Conservation (phyloP, 306 rosid genomes). For the Coriaria nepalensis region DNA sequence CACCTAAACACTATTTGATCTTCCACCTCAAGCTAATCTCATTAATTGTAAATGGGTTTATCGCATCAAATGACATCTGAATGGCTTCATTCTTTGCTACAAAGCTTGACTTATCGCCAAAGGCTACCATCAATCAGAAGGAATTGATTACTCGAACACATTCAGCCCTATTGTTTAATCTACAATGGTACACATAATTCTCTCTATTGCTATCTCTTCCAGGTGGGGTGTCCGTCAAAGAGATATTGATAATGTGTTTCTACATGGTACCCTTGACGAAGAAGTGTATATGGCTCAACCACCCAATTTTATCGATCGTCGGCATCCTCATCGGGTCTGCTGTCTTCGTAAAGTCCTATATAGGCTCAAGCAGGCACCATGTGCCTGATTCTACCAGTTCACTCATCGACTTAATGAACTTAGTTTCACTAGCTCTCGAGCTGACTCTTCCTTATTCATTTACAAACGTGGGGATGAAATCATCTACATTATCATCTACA, state of each 20-base stretch:
- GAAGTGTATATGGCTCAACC: background rate
- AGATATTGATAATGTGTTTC: background rate
- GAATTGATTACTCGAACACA: background rate
- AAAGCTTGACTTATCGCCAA: background rate
- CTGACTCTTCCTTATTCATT: too few relatives aligned
- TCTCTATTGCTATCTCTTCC: background rate
- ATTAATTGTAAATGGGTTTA: background rate
- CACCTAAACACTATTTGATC: background rate
- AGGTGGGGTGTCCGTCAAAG: background rate
- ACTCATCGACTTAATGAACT: too few relatives aligned
- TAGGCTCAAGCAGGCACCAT: background rate
- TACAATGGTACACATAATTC: background rate
- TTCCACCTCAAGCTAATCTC: background rate
- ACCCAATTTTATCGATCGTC: background rate
- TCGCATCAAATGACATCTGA: background rate
- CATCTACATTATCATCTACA: too few relatives aligned
- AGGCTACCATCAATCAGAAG: background rate
- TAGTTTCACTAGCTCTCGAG: too few relatives aligned
- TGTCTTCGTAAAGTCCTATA: background rate
- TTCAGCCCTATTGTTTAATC: background rate
- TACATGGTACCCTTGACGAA: background rate
- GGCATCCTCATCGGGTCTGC: background rate
- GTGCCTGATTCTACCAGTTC: too few relatives aligned
- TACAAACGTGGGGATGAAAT: too few relatives aligned
- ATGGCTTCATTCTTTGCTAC: background rate